A percentile compares a stretch with the other conserved stretches of the same genome.
These are phyloP conservation scores for Amanita pallidorosea DNA, from an alignment of 768 basidiomycete genomes.

Conservation along the genomic window DNA sequence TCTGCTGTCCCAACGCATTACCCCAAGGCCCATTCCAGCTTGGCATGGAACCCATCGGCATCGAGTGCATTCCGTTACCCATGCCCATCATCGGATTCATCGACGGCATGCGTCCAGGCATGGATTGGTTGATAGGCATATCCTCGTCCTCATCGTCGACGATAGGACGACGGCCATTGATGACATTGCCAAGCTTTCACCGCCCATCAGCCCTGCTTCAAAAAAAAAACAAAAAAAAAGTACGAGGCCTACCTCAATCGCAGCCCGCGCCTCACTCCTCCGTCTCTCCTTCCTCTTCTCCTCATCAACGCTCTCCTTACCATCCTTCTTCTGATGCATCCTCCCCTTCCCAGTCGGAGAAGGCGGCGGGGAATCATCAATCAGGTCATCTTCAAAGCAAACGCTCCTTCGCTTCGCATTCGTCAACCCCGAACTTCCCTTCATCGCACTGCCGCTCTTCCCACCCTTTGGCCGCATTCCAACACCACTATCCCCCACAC, in stretches of 20 bases:
- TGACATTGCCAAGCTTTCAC: conserved; percentile 71
- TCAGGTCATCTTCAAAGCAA: conserved; percentile 50
- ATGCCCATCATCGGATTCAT: conserved; percentile 36
- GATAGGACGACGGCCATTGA: conserved; percentile 66
- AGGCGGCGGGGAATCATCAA: conserved; percentile 6
- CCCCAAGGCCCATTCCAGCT: conserved; percentile 17
- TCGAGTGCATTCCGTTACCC: conserved; percentile 20
- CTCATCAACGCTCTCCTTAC: conserved; percentile 23
- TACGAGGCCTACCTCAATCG: conserved; percentile 62
- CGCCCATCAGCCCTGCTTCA: neutral
- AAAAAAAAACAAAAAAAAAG: conserved; percentile 4
- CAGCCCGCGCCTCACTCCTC: conserved; percentile 75
- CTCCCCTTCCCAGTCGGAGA: neutral
- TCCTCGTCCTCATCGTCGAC: conserved; percentile 43
- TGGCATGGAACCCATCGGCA: conserved; percentile 20
- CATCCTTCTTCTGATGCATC: conserved; percentile 24
- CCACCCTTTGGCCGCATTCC: conserved; percentile 11
- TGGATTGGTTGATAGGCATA: conserved; percentile 32
- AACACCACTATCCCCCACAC: conserved; percentile 10
- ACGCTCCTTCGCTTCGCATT: conserved; percentile 54
- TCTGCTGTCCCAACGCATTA: conserved; percentile 21
- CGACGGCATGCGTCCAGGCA: conserved; percentile 28
- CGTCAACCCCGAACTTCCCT: conserved; percentile 15
- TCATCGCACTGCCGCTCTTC: conserved; percentile 19
- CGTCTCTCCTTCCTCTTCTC: conserved; percentile 60